Base-by-base conservation (phyloP, 495 filamentous ascomycete species). In the Monascus purpureus region DNA sequence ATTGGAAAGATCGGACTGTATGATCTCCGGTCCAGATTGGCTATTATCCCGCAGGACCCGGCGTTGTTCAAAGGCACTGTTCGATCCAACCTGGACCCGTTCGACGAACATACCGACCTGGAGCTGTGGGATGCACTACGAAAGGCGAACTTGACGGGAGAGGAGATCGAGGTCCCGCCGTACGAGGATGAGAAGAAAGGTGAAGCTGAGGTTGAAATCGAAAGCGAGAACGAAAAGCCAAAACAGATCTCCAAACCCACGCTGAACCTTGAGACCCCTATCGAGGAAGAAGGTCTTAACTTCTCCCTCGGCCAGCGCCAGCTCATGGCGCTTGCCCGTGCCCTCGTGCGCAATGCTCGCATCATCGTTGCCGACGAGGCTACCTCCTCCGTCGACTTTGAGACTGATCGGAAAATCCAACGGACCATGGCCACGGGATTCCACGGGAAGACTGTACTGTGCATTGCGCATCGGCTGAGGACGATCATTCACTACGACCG, bases 301-400 rank as follows among this genome's bases (percentile, higher is more conserved):
- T 97, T 92, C 63, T 90, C 82, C 1, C 74, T 95, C n/a, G 88
- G 90, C 1, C 88, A 97, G 57, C 75, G 88, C 2, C 88, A 97
- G 46, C 73, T 95, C 9, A 92, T 97, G 81, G 88, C 90, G 2
- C 66, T 97, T 1, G 88, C 88, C 1, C 75, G 88, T 0, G 88
- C 88, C 0, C 70, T 95, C 2, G 87, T 95, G 0, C 72, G 90
- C 18, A 72, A 78, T 17, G 77, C 76, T 0, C 81, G 81, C 42
- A 94, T 95, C 56, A 94, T 95, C 43, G 76, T 97, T 29, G 93
- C 85, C 55, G 88, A 97, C 60, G 90, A 95, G 56, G 88, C 90
- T 0, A 97, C 88, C 0, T 82, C 75, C 3, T 80, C 73, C 3
- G 86, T 97, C 4, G 88, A 97, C 55, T 87, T 95, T 58, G 88